Evolutionary conservation across 1,139 yeast genomes (phyloP), one percentile per base, ranked within the genome.

Genomic region (Pneumocystis murina): DNA sequence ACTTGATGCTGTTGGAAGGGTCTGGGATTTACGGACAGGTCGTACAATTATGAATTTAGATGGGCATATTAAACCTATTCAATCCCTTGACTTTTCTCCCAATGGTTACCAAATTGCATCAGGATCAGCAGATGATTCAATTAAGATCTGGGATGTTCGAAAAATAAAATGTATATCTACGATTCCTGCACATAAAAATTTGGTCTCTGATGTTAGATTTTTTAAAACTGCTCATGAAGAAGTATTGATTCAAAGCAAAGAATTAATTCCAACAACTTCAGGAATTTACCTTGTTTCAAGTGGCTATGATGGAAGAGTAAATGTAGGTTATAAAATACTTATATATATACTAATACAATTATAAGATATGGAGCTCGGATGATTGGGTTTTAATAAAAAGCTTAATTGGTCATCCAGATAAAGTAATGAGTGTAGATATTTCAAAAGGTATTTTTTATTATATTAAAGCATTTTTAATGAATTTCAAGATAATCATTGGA

Each of bases 21-120:
- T 90, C 5, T 92, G 97, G 97, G 98, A 92, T 74, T 72, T 92
- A 62, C 76, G 98, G 63, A 79, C 87, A 0, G 98, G 97, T 1
- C 78, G 83, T 65, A 77, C 84, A 0, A 78, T 88, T 1, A 78
- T 82, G 72, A 75, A 79, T 3, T 73, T 89, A 4, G 78, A 80
- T 61, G 84, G 87, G 0, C 98, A 92, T 72, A 80, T 82, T 5
- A 80, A 84, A 64, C 89, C 90, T 0, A 81, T 92, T 0, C 84
- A 87, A 71, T 76, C 85, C 0, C 72, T 85, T 60, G 91, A 83
- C 68, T 91, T 95, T 86, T 78, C 92, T 0, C 80, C 82, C 0
- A 86, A 87, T 72, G 96, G 96, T 0, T 79, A 80, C 69, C 85
- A 86, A 64, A 70, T 90, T 4, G 91, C 90, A 1, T 84, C 94